Base-by-base conservation (phyloP, 176 grass and related monocot genomes). In the Neostapfia colusana region DNA sequence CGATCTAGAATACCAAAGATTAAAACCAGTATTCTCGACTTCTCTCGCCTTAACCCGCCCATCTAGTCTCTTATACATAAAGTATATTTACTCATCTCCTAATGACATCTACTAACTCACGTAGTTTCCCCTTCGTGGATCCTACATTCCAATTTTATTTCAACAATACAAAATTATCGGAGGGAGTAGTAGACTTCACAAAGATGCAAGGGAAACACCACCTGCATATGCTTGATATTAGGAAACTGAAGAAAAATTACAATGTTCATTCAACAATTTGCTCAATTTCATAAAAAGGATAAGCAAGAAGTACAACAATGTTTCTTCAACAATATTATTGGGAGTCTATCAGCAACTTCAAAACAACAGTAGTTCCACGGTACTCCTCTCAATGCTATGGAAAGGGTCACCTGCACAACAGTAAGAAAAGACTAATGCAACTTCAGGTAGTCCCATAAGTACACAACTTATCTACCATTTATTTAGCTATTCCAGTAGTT, bases 321-420 rank as follows among this genome's bases (percentile, higher is more conserved):
- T 81, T 87, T 62, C 56, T 84, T 84, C 16, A 16, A 31, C 3
- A 71, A 42, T 58, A 84, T 80, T 81, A 88, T 88, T 81, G 15
- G 17, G 57, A 64, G 46, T 58, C 75, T 74, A 88, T 69, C n/a
- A 65, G 37, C 70, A 71, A 24, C 86, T 72, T 59, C 38, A 56
- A 48, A 72, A 65, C 23, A 50, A 46, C 55, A 57, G 56, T 36
- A 64, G 70, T 75, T 70, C 75, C 45, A 25, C 5, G 51, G 42
- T 54, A 88, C 75, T 57, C n/a, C 37, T 58, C 76, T 48, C n/a
- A 41, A 26, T 65, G 76, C 45, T 41, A 66, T 16, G 4, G 48
- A 56, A 65, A 81, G 65, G 3, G 64, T 72, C 21, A 88, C 81
- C 86, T 88, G 71, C 65, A 16, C 39, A 40, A 7, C 14, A 21